These are phyloP conservation scores for Harrya chromipes DNA, from an alignment of 768 basidiomycete species.

Conservation along the genomic window DNA sequence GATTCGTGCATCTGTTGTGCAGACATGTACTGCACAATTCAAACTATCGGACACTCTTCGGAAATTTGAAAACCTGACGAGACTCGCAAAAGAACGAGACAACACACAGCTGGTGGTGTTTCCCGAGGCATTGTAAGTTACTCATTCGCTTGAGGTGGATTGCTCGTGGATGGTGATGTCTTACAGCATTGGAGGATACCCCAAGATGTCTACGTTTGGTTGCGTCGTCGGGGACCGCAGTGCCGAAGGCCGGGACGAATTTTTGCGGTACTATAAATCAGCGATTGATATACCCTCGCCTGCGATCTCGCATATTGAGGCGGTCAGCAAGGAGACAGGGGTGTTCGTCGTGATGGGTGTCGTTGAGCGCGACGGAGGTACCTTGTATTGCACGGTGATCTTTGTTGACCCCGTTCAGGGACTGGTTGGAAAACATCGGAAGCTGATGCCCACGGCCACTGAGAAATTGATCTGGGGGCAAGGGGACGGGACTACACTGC, in stretches of 20 bases:
- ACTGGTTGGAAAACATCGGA: constrained; percentile 59
- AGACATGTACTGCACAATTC: constrained; percentile 47
- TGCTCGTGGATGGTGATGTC: background rate
- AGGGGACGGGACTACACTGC: constrained; percentile 53
- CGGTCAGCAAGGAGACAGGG: constrained; percentile 43
- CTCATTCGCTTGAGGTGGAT: background rate
- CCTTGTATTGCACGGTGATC: constrained; percentile 58
- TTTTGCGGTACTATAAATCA: constrained; percentile 48
- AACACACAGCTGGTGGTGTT: constrained; percentile 49
- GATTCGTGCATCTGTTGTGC: constrained; percentile 51
- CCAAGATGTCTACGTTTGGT: constrained; percentile 48
- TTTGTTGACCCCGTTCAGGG: constrained; percentile 54
- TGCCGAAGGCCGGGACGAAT: constrained; percentile 56
- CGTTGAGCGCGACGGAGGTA: constrained; percentile 57
- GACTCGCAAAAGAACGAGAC: constrained; percentile 45
- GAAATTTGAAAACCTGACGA: constrained; percentile 47
- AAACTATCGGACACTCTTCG: constrained; percentile 44
- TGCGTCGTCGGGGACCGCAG: constrained; percentile 47
- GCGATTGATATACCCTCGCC: constrained; percentile 58
- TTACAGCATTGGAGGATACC: constrained; percentile 55
- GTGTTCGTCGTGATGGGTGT: constrained; percentile 60
- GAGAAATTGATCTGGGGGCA: constrained; percentile 64
- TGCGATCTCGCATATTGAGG: constrained; percentile 45
- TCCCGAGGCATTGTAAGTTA: constrained; percentile 54
- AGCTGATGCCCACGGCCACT: constrained; percentile 58